Conservation (phyloP, 2,329 filamentous ascomycete species). For the Aspergillus neotritici region DNA sequence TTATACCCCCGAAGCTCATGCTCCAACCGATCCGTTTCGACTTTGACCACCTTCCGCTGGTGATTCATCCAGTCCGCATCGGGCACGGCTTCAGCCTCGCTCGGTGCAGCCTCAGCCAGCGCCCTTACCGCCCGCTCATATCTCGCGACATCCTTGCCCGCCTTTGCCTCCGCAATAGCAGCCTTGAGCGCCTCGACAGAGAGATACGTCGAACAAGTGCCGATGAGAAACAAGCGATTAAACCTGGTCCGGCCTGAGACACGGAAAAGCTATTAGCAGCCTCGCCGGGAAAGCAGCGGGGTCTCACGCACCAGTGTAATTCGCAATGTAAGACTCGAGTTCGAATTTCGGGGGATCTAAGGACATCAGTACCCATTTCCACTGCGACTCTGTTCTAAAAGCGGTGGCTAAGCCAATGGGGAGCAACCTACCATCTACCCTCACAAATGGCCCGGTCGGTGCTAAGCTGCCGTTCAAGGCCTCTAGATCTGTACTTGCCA, state of each 20-base stretch:
- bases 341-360: constrained; percentile 80
- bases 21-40: constrained; percentile 71
- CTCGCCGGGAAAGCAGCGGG: background rate
- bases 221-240: constrained; percentile 76
- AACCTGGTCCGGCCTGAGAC: constrained; percentile 68
- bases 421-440: constrained; percentile 26
- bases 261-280: constrained; percentile 5
- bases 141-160: constrained; percentile 63
- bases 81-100: constrained; percentile 60
- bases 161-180: constrained; percentile 70
- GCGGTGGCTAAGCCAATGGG: constrained; percentile 2
- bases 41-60: constrained; percentile 60
- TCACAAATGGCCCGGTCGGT: constrained; percentile 14
- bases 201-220: constrained; percentile 68
- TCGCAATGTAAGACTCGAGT: constrained; percentile 81
- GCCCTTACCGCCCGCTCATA: constrained; percentile 66
- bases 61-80: constrained; percentile 72
- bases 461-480: background rate
- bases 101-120: constrained; percentile 58
- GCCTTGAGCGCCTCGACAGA: constrained; percentile 73
- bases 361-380: constrained; percentile 3
- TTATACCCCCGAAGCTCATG: constrained; percentile 85
- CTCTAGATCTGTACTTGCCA: constrained; percentile 8
- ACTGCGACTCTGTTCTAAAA: constrained; percentile 1
- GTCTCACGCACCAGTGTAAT: constrained; percentile 66